These are phyloP conservation scores for Typha latifolia DNA, from an alignment of 176 grass and related monocot species.

Conservation along the genomic window DNA sequence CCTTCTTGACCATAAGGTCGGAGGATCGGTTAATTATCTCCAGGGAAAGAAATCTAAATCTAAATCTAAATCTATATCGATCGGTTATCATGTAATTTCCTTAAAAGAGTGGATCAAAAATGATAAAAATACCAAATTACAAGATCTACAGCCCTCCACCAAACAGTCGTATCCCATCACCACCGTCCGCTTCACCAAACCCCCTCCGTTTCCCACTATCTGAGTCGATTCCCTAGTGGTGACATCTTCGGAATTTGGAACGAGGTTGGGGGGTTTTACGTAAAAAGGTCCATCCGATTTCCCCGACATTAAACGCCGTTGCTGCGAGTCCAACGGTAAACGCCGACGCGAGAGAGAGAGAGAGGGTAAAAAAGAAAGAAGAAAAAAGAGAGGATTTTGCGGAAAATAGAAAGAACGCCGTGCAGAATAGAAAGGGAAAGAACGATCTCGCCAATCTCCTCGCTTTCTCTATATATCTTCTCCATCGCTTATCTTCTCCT, in stretches of 20 bases:
- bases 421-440: no score
- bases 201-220: not conserved
- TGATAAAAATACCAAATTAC: not conserved
- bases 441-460: not conserved
- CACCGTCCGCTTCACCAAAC: not conserved
- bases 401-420: no score
- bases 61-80: no score
- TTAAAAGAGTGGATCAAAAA: not conserved
- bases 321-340: no score
- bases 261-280: not conserved
- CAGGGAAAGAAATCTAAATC: no score
- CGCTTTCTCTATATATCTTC: not conserved
- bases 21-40: no score
- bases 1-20: no score
- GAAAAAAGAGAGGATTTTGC: no score
- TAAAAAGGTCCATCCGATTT: not conserved
- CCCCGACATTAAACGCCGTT: no score
- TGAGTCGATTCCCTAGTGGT: no score
- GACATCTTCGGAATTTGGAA: not conserved
- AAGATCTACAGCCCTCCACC: not conserved
- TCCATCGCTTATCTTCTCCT: not conserved
- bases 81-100: not conserved
- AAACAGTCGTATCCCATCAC: not conserved
- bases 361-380: no score
- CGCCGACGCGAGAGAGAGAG: no score